These are phyloP conservation scores for Helichrysum umbraculigerum DNA, from an alignment of 129 eudicot species.

Conservation along the genomic window DNA sequence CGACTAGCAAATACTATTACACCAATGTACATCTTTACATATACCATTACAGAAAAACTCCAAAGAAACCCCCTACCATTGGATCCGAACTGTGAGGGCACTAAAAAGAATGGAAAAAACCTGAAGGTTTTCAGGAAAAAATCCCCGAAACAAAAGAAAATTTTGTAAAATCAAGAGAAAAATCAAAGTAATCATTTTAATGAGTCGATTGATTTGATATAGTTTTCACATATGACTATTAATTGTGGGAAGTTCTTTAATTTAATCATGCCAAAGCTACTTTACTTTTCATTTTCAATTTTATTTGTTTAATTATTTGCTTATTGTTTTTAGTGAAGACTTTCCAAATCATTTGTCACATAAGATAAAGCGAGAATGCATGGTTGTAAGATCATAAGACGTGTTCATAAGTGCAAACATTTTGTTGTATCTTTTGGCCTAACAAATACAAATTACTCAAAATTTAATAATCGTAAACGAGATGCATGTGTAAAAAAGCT, in stretches of 20 bases:
- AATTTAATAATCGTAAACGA: slow-evolving; percentile 15
- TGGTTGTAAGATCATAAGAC: background rate
- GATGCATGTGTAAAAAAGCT: slow-evolving; percentile 24
- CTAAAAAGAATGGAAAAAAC: too few species aligned
- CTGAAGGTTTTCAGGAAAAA: too few species aligned
- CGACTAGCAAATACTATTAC: too few species aligned
- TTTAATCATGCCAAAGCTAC: slow-evolving; percentile 13
- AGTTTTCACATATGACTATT: too few species aligned
- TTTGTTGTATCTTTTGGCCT: slow-evolving; percentile 26
- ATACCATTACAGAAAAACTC: too few species aligned
- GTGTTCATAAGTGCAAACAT: slow-evolving; percentile 24
- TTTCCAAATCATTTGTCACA: background rate
- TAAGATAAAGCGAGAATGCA: slow-evolving; percentile 13
- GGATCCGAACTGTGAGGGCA: too few species aligned
- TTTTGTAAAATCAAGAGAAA: too few species aligned
- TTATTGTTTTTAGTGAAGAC: slow-evolving; percentile 5
- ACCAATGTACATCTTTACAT: too few species aligned
- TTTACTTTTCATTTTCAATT: background rate
- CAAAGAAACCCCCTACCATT: too few species aligned
- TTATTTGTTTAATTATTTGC: background rate
- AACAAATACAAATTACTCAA: slow-evolving; percentile 14
- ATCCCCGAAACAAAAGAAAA: too few species aligned
- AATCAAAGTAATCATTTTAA: too few species aligned
- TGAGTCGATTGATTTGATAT: too few species aligned
- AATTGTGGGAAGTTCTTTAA: background rate